Evolutionary conservation across 2,329 filamentous ascomycete species (phyloP), one percentile per base, ranked within the genome.

Genomic region (Trichoderma semiorbis): DNA sequence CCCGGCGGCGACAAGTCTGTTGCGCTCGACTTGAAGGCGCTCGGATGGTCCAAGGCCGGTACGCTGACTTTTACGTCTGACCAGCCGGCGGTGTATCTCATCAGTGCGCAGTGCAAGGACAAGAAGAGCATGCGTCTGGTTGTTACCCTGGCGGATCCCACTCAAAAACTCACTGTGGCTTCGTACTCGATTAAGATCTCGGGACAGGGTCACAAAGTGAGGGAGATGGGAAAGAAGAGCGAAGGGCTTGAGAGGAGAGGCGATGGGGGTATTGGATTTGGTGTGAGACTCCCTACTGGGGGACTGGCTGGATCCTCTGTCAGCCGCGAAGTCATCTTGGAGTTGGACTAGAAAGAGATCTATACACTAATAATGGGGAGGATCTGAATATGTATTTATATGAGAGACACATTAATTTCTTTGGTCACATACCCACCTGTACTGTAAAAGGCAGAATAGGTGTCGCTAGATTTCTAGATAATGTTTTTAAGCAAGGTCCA

Each of bases 71-170:
- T 76, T 28, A 72, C 60, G 3, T 74, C 74, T 10, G 70, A 68
- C 3, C 72, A 74, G 70, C 75, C 75, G 1, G 74, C 63, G 24
- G 71, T 71, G n/a, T 75, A 71, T 50, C 66, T 76, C 21, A 32
- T 76, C 7, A 69, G 70, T 0, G 61, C 63, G 5, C n/a, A 63
- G 14, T 69, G 64, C 39, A 69, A 66, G 50, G 26, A 55, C 0
- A 72, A 69, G 34, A 62, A 72, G 24, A 67, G 64, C 11, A 24
- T 73, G 34, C 21, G 32, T 16, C 39, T 76, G 30, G 18, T 12
- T 12, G 68, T 76, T 28, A 74, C 73, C 2, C 18, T 75, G 53
- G 73, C 75, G 3, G 75, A 76, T 24, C 75, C 75, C 24, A 76
- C 73, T 6, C 75, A 76, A 73, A 75, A 73, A 53, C 72, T 73